Base-by-base conservation (phyloP, 1,284 basidiomycete species). In the Ceratobasidium sp. region DNA sequence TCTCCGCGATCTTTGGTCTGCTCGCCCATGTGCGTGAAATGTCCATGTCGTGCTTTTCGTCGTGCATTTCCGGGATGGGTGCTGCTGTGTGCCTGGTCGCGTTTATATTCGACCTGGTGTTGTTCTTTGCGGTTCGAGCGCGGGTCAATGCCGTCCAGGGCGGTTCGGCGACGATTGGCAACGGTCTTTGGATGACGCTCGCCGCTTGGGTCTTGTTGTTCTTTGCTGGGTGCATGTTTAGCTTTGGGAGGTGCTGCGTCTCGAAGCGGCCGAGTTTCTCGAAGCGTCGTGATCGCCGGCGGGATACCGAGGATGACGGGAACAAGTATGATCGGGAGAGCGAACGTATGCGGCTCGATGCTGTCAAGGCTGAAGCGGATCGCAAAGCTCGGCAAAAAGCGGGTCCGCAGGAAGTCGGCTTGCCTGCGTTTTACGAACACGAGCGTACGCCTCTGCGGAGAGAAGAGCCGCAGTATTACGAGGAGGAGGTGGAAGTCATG, bases 11-110 rank as follows among this genome's bases (percentile, higher is more conserved):
- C 39, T 91, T 94, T 75, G 92, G 92, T 57, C 85, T 95, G 28
- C 85, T 96, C 36, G 93, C 93, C 4, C 92, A 95, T 77, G 85
- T 96, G 74, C 89, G 92, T 9, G 91, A 93, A 78, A 89, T 95
- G 84, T 87, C 90, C 75, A 91, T 94, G 87, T 83, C 88, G 50
- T 96, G 92, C 80, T 92, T 89, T 82, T 93, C 93, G 76, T 90
- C 91, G 46, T 93, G 88, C 77, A 81, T 93, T 72, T 92, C 93
- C 5, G 91, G 91, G 9, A 87, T 93, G 74, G 91, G 89, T 3
- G 92, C 92, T 0, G 80, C 84, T 1, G 82, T 94, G 72, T 84
- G 92, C 62, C 83, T 96, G 72, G 78, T 92, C 59, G 93, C 93
- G 5, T 93, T 96, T 80, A 87, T 96, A 32, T 93, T 96, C 80